Base-by-base conservation (phyloP, 208 protist genomes). In the Naegleria fowleri region DNA sequence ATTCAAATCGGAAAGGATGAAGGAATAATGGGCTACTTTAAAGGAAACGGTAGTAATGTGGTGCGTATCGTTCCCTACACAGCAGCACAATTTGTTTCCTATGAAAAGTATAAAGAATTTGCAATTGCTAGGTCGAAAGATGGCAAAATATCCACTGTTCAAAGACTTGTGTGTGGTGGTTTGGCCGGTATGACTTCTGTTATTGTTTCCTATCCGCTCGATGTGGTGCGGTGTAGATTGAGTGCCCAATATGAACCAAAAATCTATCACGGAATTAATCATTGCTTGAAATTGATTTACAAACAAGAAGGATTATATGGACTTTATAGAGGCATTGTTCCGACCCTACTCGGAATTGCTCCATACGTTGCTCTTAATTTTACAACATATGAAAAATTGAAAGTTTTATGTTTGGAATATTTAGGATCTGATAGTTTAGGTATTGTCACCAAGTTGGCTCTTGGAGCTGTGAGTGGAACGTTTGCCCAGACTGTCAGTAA, bases 301-400 rank as follows among this genome's bases (percentile, higher is more conserved):
- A 15, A 86, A 76, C 38, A 51, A 41, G 88, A 90, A 39, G 88
- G 88, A 38, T 55, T 58, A 0, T 6, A 16, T 36, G 75, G 76
- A 41, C 76, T 94, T 16, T 95, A 92, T 86, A 67, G 92, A 33
- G 94, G 94, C 16, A 41, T 95, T n/a, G 25, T 39, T 41, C 92
- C 94, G 1, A 95, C 94, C 5, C n/a, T 94, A n/a, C n/a, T 91
- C 4, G 94, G 94, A 86, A 94, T 95, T 51, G 59, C 93, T 2
- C 93, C 93, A 5, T 95, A 95, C 67, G 94, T 93, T 25, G 94
- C 92, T 33, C 79, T 94, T 39, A 91, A 90, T n/a, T 95, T 95
- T 87, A 92, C 93, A 58, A 91, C 89, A 3, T 93, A 91, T 75
- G 94, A 94, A 39, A 79, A 86, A n/a, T 88, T 92, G 39, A 93